Conservation (phyloP, 106 monocot species). For the Posidonia australis region DNA sequence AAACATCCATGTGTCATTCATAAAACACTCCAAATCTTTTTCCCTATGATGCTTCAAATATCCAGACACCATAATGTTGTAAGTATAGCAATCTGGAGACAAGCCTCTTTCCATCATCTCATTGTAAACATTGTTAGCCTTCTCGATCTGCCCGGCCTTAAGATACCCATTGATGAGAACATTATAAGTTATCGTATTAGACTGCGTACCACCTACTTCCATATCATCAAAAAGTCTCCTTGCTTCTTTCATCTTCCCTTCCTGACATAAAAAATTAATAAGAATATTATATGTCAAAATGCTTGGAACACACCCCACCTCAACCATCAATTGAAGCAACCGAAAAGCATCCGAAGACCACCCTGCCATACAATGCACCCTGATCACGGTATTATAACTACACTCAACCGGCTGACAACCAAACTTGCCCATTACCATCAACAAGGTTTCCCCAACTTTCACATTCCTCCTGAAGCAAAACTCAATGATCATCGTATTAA, state of each 20-base stretch:
- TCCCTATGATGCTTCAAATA: slow-evolving; percentile 40
- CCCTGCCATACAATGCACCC: slow-evolving; percentile 43
- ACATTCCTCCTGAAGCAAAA: slow-evolving; percentile 43
- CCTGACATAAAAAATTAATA: slow-evolving; percentile 35
- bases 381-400: slow-evolving; percentile 79
- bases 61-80: slow-evolving; percentile 64
- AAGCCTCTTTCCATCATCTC: slow-evolving; percentile 51
- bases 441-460: slow-evolving; percentile 27
- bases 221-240: slow-evolving; percentile 47
- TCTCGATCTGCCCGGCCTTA: slow-evolving; percentile 56
- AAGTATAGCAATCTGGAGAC: slow-evolving; percentile 67
- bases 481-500: slow-evolving; percentile 71
- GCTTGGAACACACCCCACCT: slow-evolving; percentile 24
- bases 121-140: slow-evolving; percentile 28
- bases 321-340: slow-evolving; percentile 43
- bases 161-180: slow-evolving; percentile 70
- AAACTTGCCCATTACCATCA: slow-evolving; percentile 55
- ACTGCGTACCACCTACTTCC: slow-evolving; percentile 20
- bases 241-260: slow-evolving; percentile 70
- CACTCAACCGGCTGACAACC: slow-evolving; percentile 36
- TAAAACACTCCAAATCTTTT: slow-evolving; percentile 8
- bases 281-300: slow-evolving; percentile 62
- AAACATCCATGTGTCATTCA: slow-evolving; percentile 18
- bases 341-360: slow-evolving; percentile 30
- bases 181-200: slow-evolving; percentile 63